A percentile compares a stretch with the other conserved stretches of the same genome.
These are phyloP conservation scores for Pseudocercospora eumusae DNA, from an alignment of 2,329 filamentous ascomycete species.

Conservation along the genomic window DNA sequence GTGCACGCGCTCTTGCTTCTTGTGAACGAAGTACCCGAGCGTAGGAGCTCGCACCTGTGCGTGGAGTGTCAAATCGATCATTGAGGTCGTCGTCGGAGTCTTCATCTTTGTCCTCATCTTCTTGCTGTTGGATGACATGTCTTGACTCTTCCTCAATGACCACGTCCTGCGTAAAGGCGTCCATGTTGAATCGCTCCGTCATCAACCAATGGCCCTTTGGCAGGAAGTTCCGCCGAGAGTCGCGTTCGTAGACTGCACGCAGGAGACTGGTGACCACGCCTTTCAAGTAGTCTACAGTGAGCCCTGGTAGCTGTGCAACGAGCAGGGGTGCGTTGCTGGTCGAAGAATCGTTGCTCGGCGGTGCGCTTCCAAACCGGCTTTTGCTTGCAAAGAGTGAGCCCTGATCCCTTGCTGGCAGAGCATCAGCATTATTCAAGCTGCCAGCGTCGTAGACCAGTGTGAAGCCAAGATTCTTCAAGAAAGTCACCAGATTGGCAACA, in stretches of 20 bases:
- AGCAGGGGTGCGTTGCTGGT: constrained; percentile 44
- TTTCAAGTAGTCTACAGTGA: constrained; percentile 77
- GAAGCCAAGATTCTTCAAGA: constrained; percentile 89
- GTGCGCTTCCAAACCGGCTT: constrained; percentile 13
- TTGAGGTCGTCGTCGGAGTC: constrained; percentile 39
- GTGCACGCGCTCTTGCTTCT: constrained; percentile 64
- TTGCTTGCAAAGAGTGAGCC: constrained; percentile 10
- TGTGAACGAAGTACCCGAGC: constrained; percentile 32
- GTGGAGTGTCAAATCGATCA: constrained; percentile 4
- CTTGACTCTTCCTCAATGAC: constrained; percentile 81
- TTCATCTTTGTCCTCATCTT: constrained; percentile 60
- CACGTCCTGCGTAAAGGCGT: constrained; percentile 77
- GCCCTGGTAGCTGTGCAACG: constrained; percentile 65
- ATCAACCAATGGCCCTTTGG: constrained; percentile 90
- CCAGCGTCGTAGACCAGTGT: constrained; percentile 80
- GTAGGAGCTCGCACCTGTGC: constrained; percentile 36
- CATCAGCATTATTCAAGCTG: constrained; percentile 47
- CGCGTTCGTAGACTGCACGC: constrained; percentile 87
- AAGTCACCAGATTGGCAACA: constrained; percentile 72
- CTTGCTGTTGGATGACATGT: constrained; percentile 66
- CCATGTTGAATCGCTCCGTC: constrained; percentile 85
- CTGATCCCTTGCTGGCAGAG: constrained; percentile 20
- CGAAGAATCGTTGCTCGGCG: constrained; percentile 12
- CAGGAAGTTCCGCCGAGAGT: constrained; percentile 83
- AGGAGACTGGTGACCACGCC: constrained; percentile 77